Evolutionary conservation across 495 filamentous ascomycete genomes (phyloP), one percentile per base, ranked within the genome.

Genomic region (Podospora australis): DNA sequence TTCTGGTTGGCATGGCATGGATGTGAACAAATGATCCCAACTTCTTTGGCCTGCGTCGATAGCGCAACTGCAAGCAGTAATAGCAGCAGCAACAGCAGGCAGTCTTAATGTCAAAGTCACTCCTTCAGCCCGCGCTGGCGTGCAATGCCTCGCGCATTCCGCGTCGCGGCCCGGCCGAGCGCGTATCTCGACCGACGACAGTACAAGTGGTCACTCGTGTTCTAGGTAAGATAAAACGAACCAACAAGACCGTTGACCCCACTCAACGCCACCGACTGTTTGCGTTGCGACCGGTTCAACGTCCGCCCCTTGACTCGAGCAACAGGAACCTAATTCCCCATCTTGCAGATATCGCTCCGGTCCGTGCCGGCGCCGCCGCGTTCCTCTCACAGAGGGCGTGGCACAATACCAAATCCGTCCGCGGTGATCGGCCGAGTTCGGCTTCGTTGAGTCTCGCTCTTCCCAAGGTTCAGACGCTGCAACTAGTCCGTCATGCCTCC

Each of bases 401-500:
- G 66, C 60, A 64, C 40, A 54, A 46, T 39, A 62, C 60, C 16
- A 22, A 13, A 22, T 13, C 22, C 28, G n/a, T 53, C 6, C 29
- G 51, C 34, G 21, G 49, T 11, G 48, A 54, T 36, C 57, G 41
- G 22, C 54, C 30, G 29, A 19, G n/a, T 21, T 20, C 46, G 21
- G 5, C 53, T 25, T 50, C 41, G 43, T 51, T 59, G 45, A 52
- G 60, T n/a, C 48, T 64, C 26, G 52, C 49, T 11, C 23, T 42
- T 3, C 39, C 46, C n/a, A 58, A 55, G 29, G 14, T 13, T 1
- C 52, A 38, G 23, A 16, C 63, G 13, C 47, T 65, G 29, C 57
- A 64, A 39, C 55, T 59, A 17, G 56, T 66, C 35, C 66, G 65
- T 14, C 54, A 62, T 58, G 63, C 63, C 10, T 66, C 65, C 20